A percentile compares a stretch with the other conserved stretches of the same genome.
These are phyloP conservation scores for Eucalyptus polybractea DNA, from an alignment of 345 rosid species.

Conservation along the genomic window DNA sequence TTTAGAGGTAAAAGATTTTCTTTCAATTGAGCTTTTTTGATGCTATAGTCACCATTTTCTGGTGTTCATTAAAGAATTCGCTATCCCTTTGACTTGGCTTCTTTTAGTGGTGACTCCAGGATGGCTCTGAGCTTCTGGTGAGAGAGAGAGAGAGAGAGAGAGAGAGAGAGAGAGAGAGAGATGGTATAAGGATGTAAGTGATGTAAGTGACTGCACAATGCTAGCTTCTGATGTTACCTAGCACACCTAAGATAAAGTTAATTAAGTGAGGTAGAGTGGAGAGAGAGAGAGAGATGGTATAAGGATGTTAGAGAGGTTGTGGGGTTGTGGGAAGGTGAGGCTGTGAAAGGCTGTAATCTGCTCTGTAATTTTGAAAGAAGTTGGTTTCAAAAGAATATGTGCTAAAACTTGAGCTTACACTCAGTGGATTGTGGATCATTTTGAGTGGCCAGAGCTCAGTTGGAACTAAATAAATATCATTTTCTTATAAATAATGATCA, in stretches of 20 bases:
- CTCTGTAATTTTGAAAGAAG: background rate
- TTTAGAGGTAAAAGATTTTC: conserved; percentile 53
- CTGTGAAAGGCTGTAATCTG: background rate
- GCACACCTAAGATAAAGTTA: too few relatives aligned
- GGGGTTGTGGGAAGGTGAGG: background rate
- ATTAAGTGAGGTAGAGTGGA: background rate
- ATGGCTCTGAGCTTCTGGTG: background rate
- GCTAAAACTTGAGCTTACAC: background rate
- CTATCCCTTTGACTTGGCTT: background rate
- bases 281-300: background rate
- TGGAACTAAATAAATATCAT: background rate
- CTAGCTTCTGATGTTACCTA: too few relatives aligned
- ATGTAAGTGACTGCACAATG: too few relatives aligned
- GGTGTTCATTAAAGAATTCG: background rate
- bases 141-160: too few relatives aligned
- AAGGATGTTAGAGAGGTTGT: background rate
- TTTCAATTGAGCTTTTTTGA: background rate
- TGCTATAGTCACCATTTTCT: background rate
- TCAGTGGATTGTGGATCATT: background rate
- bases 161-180: background rate
- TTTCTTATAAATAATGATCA: background rate
- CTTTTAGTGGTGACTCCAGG: background rate
- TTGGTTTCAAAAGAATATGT: background rate
- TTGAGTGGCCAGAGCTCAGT: background rate
- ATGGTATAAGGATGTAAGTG: background rate